Conservation (phyloP, 2,329 filamentous ascomycete species). For the Hypoxylon sp. region DNA sequence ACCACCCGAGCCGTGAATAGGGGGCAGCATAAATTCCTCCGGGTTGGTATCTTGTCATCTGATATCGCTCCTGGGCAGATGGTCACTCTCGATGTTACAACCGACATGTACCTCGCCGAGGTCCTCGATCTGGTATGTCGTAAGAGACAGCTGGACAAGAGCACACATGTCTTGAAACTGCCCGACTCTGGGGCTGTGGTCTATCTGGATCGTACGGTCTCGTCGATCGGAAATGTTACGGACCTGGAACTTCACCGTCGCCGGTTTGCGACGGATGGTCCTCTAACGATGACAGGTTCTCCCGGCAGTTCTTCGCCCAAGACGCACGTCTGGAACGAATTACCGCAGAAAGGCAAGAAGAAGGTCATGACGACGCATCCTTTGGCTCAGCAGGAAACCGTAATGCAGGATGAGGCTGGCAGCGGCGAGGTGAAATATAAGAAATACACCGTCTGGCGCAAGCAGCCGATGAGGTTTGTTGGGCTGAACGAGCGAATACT, state of each 20-base stretch:
- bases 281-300: conserved; percentile 71
- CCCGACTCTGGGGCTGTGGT: conserved; percentile 77
- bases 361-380: conserved; percentile 69
- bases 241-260: conserved; percentile 79
- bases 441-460: conserved; percentile 81
- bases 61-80: conserved; percentile 77
- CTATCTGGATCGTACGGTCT: conserved; percentile 78
- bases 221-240: conserved; percentile 76
- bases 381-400: conserved; percentile 68
- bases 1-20: conserved; percentile 56
- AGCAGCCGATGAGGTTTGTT: conserved; percentile 83
- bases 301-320: conserved; percentile 76
- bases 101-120: conserved; percentile 83
- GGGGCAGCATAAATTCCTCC: conserved; percentile 74
- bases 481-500: conserved; percentile 78
- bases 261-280: conserved; percentile 78
- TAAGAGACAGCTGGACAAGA: conserved; percentile 80
- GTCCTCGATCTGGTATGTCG: conserved; percentile 80
- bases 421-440: conserved; percentile 67
- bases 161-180: conserved; percentile 79
- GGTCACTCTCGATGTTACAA: conserved; percentile 78
- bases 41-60: conserved; percentile 74
- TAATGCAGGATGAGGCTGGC: conserved; percentile 66
- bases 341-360: conserved; percentile 60
- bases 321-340: conserved; percentile 60